Base-by-base conservation (phyloP, 192 early-diverging fungal species). In the Coemansia furcata region DNA sequence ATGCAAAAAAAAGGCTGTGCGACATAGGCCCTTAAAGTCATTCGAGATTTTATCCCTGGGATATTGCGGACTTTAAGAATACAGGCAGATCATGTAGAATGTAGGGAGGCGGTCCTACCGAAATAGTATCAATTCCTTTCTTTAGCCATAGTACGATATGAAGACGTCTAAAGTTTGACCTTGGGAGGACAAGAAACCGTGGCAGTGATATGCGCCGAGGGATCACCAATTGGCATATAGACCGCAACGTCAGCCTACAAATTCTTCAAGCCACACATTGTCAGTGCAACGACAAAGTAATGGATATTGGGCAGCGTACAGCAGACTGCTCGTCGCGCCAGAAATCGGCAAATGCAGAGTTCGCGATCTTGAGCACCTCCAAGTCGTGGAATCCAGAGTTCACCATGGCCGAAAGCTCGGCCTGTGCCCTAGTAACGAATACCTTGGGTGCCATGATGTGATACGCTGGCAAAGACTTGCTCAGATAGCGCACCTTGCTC, bases 321-420 rank as follows among this genome's bases (percentile, higher is more conserved):
- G 60, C 82, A 84, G 50, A 91, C 75, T 87, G 88, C 68, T 91
- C 84, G 64, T 91, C 90, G 63, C 84, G 83, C 71, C 87, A 85
- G 73, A 90, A 93, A 40, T 87, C 85, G 43, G 85, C 80, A 74
- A 93, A 93, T 58, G 90, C 78, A 14, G 92, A 93, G 58, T 90
- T 90, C 30, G 92, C 92, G 44, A 91, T 91, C 85, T 93, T 93
- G 55, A 93, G 86, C 35, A 93, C 89, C 57, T 89, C 75, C n/a
- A 93, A 72, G 29, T 88, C 87, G 57, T 80, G 78, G 60, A 93
- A 84, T 7, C 90, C 91, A 37, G 91, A 92, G 63, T 78, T 84
- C 64, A 91, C 71, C 29, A 61, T 63, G 12, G 85, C 76, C 2
- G 62, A 69, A 49, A 66, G 63, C 15, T 10, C 43, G 11, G 1